These are phyloP conservation scores for Cercophora samala DNA, from an alignment of 495 filamentous ascomycete genomes.

Conservation along the genomic window DNA sequence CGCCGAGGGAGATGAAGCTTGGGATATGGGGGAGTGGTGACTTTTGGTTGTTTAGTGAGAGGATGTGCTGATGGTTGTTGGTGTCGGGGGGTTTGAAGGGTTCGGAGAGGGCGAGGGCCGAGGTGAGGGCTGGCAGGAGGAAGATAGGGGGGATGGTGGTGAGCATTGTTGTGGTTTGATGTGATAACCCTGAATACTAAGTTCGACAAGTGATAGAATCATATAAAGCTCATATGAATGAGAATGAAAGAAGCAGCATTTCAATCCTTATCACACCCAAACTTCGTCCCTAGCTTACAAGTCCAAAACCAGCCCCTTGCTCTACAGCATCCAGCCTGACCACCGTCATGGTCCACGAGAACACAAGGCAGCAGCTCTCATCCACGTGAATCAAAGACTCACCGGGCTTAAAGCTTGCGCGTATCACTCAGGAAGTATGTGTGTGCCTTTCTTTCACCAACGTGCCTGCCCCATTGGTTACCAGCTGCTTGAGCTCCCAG, in stretches of 20 bases:
- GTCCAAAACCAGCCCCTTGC: not conserved
- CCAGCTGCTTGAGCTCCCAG: not conserved
- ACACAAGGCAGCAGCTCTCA: not conserved
- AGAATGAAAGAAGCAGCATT: not conserved
- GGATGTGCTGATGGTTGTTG: not conserved
- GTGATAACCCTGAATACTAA: not conserved
- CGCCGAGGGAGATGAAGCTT: slow-evolving; percentile 45
- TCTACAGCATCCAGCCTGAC: not conserved
- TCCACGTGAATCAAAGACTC: not conserved
- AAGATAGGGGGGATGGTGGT: not conserved
- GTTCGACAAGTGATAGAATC: not conserved
- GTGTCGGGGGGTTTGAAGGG: not conserved
- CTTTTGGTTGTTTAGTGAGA: not conserved
- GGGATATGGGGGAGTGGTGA: not conserved
- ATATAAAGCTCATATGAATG: not conserved
- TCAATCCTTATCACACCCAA: not conserved
- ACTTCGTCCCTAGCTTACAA: not conserved
- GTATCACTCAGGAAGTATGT: not conserved
- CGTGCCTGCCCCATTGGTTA: not conserved
- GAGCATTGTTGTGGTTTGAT: not conserved
- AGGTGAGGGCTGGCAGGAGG: not conserved
- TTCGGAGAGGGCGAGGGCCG: not conserved
- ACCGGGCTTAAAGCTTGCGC: not conserved
- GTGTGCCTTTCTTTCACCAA: not conserved
- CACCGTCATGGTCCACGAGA: not conserved